Evolutionary conservation across 2,329 filamentous ascomycete genomes (phyloP).

Genomic region (Stachybotrys echinatus): DNA sequence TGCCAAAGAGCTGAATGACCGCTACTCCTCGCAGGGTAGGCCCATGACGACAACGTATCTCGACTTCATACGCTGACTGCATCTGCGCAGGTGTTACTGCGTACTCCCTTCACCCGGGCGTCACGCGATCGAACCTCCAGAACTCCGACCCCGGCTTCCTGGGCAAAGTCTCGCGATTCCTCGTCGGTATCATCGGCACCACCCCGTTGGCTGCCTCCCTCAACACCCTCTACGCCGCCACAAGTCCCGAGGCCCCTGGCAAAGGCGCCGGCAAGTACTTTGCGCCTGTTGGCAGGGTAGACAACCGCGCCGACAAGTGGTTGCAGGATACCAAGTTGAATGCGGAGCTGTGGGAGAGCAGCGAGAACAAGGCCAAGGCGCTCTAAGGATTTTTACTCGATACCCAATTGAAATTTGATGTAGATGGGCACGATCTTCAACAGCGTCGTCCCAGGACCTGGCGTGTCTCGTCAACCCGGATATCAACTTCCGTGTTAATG

Average conservation of each 20-base stretch:
- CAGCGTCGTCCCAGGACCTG: too few species aligned
- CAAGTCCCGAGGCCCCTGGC: conserved; percentile 6
- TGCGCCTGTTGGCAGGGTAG: conserved; percentile 12
- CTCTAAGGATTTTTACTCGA: too few species aligned
- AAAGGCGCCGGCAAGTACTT: conserved; percentile 12
- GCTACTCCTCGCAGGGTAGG: too few species aligned
- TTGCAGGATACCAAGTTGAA: conserved; percentile 13
- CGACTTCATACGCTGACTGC: too few species aligned
- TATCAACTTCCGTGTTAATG: too few species aligned
- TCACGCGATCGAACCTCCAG: conserved; percentile 14
- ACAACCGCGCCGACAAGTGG: conserved; percentile 8
- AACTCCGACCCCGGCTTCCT: conserved; percentile 8
- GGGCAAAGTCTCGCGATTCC: conserved; percentile 8
- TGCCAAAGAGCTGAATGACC: conserved; percentile 12
- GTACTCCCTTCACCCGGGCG: conserved; percentile 16
- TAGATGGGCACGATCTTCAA: too few species aligned
- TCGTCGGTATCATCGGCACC: conserved; percentile 9
- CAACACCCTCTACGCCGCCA: conserved; percentile 16
- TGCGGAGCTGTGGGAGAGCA: conserved; percentile 4
- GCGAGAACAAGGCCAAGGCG: too few species aligned
- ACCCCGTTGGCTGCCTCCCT: conserved; percentile 11
- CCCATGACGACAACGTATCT: too few species aligned
- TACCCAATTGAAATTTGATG: too few species aligned
- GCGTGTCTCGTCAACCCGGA: too few species aligned
- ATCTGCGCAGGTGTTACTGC: conserved; percentile 14